phyloP scores from a whole-genome alignment of 371 early-diverging fungal species.

The Mortierella polycephala region DNA sequence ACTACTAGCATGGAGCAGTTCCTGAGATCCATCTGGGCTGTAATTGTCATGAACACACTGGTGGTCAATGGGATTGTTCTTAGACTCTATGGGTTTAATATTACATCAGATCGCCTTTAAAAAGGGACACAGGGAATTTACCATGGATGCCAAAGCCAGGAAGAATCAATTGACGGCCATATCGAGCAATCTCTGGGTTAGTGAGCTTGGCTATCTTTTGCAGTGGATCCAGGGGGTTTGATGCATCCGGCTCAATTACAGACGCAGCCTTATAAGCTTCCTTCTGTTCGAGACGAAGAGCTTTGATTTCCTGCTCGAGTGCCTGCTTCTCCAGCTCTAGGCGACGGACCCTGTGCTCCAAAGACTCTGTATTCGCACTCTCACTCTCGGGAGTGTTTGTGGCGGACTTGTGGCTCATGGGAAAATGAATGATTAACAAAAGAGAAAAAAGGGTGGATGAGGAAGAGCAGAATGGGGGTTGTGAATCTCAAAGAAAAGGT shows the following conservation, averaged over 20 bases:
- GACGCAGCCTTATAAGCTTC: neutral
- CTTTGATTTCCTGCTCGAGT: constrained; percentile 21
- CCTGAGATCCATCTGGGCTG: constrained; percentile 86
- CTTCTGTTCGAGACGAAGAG: constrained; percentile 26
- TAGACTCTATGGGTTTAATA: neutral
- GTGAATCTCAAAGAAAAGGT: too few relatives aligned
- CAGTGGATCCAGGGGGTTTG: constrained; percentile 5
- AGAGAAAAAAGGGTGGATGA: too few relatives aligned
- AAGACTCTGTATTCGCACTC: neutral
- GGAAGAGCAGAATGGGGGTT: too few relatives aligned
- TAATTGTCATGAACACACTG: constrained; percentile 1
- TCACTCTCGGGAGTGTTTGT: too few relatives aligned
- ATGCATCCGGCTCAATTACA: neutral
- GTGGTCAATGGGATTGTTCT: neutral
- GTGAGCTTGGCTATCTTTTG: constrained; percentile 44
- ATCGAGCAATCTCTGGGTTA: constrained; percentile 84
- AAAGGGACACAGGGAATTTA: constrained; percentile 25
- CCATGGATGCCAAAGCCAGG: constrained; percentile 86
- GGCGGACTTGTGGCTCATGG: too few relatives aligned
- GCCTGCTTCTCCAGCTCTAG: constrained; percentile 43
- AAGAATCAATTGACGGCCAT: constrained; percentile 94
- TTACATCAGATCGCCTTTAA: neutral
- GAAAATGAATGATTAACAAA: too few relatives aligned
- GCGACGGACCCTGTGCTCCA: constrained; percentile 16
- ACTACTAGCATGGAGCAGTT: constrained; percentile 88